Base-by-base conservation (phyloP, 1,284 basidiomycete species). In the Boletus albobrunnescens region DNA sequence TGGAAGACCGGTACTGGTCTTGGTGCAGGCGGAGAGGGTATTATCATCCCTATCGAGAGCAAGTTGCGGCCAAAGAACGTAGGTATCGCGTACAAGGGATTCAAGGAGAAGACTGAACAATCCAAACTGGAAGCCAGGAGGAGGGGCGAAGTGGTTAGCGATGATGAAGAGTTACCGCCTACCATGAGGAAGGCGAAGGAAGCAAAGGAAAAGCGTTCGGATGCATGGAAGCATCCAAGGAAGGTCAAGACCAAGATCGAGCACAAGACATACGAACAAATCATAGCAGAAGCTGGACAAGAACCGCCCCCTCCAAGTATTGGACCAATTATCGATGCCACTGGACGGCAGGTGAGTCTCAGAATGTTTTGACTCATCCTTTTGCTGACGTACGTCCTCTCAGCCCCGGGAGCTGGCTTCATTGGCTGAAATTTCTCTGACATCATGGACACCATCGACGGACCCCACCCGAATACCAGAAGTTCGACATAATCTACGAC, bases 181-280 rank as follows among this genome's bases (percentile, higher is more conserved):
- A 69, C 69, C 37, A 67, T 70, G 23, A 78, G 70, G 59, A 78
- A 77, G 59, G 71, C 65, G 26, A 77, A 76, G 55, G 75, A 74
- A 36, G 67, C 70, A 27, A 78, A 80, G 44, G 74, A 81, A 56
- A 81, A 81, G 52, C 72, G 75, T 52, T 78, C 81, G 1, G 85
- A 88, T 38, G 79, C 76, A 1, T 90, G 87, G 84, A 91, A 87
- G 71, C 84, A 80, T 54, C 84, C 89, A 16, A 89, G 81, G 73
- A 92, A 87, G 63, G 75, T 82, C 50, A 96, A 93, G 70, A 81
- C 79, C 23, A 90, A 82, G 67, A 74, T 94, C 22, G 84, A 93
- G 61, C 91, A 95, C 71, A 94, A 94, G 74, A 93, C 92, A 0
- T 97, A 96, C 61, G 94, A 98, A 66, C 82, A 98, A 67, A 90